Evolutionary conservation across 163 green algal genomes (phyloP).

Genomic region (Chlorella variabilis): DNA sequence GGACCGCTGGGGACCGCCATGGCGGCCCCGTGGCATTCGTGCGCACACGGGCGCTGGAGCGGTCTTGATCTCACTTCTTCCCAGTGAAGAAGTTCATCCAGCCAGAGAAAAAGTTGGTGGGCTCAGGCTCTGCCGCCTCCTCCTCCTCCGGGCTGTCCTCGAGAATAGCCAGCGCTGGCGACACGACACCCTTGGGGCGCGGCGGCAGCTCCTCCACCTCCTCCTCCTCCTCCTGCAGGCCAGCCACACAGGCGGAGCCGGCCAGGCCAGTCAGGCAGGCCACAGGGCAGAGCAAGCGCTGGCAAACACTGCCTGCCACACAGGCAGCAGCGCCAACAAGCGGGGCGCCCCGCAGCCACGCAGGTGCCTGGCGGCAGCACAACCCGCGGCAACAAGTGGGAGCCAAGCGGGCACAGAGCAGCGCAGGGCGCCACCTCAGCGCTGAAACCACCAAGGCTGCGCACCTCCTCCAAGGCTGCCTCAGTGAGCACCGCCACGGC

Average conservation of each 20-base stretch:
- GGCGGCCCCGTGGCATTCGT: too few relatives aligned
- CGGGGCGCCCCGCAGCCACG: too few relatives aligned
- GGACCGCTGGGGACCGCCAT: neutral
- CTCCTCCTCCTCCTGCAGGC: slow-evolving; percentile 15
- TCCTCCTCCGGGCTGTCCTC: neutral
- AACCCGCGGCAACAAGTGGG: too few relatives aligned
- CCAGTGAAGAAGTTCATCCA: neutral
- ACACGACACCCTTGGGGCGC: neutral
- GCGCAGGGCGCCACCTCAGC: too few relatives aligned
- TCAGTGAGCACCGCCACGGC: neutral
- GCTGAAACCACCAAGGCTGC: neutral
- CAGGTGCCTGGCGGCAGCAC: too few relatives aligned
- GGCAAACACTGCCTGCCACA: too few relatives aligned
- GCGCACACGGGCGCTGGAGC: neutral
- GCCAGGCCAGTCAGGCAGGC: neutral
- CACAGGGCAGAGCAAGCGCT: too few relatives aligned
- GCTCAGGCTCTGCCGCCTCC: neutral
- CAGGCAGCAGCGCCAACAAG: too few relatives aligned
- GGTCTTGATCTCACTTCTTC: neutral
- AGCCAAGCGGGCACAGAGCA: too few relatives aligned
- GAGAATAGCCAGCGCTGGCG: slow-evolving; percentile 13
- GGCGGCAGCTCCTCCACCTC: neutral
- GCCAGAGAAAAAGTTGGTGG: neutral
- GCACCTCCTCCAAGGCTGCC: neutral
- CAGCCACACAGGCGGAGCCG: too few relatives aligned